Conservation (phyloP, 148 eudicot genomes). For the Camellia sinensis region DNA sequence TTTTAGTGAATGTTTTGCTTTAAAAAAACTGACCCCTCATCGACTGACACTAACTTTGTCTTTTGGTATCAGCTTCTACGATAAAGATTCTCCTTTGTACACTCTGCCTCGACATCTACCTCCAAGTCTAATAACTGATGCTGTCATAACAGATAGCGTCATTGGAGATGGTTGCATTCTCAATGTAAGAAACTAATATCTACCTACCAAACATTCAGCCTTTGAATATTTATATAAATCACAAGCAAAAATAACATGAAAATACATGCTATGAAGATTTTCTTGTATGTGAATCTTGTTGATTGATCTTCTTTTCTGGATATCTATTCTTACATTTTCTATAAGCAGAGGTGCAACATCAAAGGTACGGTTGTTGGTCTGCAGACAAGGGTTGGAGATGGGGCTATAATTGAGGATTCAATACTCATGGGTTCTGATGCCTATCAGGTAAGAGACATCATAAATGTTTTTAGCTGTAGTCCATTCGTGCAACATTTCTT, state of each 20-base stretch:
- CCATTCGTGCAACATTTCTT: neutral
- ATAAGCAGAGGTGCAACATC: constrained; percentile 67
- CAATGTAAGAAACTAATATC: constrained; percentile 38
- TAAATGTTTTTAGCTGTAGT: neutral
- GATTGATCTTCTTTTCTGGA: neutral
- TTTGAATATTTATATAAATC: neutral
- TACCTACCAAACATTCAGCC: neutral
- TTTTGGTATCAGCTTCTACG: constrained; percentile 55
- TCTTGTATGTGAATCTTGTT: neutral
- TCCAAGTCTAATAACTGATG: constrained; percentile 53
- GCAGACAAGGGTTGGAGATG: constrained; percentile 55
- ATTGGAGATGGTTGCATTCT: constrained; percentile 83
- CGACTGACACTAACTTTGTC: constrained; percentile 23
- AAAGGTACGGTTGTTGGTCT: constrained; percentile 62
- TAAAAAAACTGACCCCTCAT: neutral
- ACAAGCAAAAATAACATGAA: neutral
- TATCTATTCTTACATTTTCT: constrained; percentile 16
- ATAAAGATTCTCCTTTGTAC: constrained; percentile 55
- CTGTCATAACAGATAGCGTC: constrained; percentile 56
- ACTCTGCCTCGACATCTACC: constrained; percentile 72
- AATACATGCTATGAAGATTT: constrained; percentile 4
- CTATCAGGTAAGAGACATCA: constrained; percentile 50
- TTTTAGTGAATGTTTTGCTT: neutral
- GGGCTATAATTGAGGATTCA: constrained; percentile 63
- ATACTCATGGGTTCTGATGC: constrained; percentile 75